Evolutionary conservation across 805 yeast genomes (phyloP).

Genomic region (Pichia insulana): DNA sequence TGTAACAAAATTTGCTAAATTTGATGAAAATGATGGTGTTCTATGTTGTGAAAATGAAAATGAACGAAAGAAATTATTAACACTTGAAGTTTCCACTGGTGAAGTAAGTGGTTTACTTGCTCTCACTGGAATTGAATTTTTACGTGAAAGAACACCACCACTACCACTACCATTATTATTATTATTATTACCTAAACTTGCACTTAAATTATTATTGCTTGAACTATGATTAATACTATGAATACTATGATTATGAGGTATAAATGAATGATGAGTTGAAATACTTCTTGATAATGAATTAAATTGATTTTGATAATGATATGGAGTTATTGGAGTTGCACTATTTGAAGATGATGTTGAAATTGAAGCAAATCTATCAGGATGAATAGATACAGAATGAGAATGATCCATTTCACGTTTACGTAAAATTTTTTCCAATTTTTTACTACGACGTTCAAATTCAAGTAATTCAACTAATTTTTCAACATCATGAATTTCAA

Average conservation of each 20-base stretch:
- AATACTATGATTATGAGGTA: background rate
- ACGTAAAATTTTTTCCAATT: conserved; percentile 15
- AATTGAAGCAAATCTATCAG: background rate
- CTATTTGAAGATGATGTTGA: background rate
- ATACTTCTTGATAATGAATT: conserved; percentile 5
- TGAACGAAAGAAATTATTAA: conserved; percentile 28
- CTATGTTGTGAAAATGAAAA: conserved; percentile 26
- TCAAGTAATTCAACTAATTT: conserved; percentile 39
- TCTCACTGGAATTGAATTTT: conserved; percentile 28
- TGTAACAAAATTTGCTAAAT: background rate
- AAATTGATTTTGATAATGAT: no score
- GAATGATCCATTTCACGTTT: conserved; percentile 16
- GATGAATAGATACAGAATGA: conserved; percentile 2
- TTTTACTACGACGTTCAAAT: conserved; percentile 24
- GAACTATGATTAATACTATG: background rate
- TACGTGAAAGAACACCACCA: conserved; percentile 5
- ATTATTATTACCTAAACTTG: background rate
- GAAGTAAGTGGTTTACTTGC: conserved; percentile 42
- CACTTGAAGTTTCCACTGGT: conserved; percentile 31
- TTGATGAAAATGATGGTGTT: conserved; percentile 14
- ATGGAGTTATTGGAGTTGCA: background rate
- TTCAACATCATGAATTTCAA: conserved; percentile 47
- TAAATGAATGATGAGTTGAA: conserved; percentile 1
- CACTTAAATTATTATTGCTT: background rate
- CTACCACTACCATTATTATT: no score